Base-by-base conservation (phyloP, 352 stramenopile genomes). In the Aphanomyces invadans region DNA sequence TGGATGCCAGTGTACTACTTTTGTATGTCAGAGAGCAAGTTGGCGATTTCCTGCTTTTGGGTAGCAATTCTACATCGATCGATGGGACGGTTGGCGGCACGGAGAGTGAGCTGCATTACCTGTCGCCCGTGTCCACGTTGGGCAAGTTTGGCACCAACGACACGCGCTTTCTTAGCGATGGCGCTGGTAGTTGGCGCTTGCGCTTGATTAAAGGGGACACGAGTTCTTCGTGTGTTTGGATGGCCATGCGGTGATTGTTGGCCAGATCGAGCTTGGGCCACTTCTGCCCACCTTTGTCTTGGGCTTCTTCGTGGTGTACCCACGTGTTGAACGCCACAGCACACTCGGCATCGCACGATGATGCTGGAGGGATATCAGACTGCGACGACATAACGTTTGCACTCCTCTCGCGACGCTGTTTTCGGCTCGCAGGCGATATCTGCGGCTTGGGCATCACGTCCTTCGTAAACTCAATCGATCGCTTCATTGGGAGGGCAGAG, bases 1-100 rank as follows among this genome's bases (percentile, higher is more conserved):
- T n/a, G n/a, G n/a, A n/a, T n/a, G n/a, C n/a, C n/a, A n/a, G n/a
- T 3, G 55, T 31, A 1, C 9, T 65, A 65, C 60, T 57, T 67
- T 67, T 67, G 60, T 28, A 67, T 4, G 28, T 67, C 60, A 3
- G 4, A 7, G 11, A 67, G 60, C 31, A 67, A 28, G 7, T 33
- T 57, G 21, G 25, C 15, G 21, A 67, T 54, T n/a, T 56, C 60
- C 17, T n/a, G 26, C 42, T 67, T 67, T 4, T 67, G 60, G 3
- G 55, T 26, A 21, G 29, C 11, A 12, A 57, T 19, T 31, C 60
- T 67, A 59, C 26, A 17, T 23, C 12, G 5, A 33, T 17, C 55
- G 36, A 63, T n/a, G 33, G 28, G 4, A 17, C 17, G 33, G 42
- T 32, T 32, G 23, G n/a, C n/a, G n/a, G n/a, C n/a, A n/a, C n/a